Evolutionary conservation across 2,329 filamentous ascomycete genomes (phyloP), one percentile per base, ranked within the genome.

Genomic region (Chrysoporthe deuterocubensis): DNA sequence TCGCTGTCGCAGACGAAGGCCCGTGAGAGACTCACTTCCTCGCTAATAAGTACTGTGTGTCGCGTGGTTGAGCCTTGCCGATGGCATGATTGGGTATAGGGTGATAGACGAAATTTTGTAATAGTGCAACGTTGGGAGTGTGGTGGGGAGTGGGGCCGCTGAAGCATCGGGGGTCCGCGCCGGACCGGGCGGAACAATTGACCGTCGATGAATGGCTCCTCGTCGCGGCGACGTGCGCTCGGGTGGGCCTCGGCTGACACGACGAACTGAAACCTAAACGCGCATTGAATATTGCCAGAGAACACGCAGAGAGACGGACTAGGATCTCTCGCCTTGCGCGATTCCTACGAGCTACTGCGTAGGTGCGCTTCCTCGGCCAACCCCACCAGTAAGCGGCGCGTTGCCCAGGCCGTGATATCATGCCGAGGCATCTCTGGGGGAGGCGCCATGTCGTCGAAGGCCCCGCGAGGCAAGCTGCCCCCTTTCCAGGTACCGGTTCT

Each of bases 391-490:
- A 44, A 34, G 42, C 18, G 46, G 42, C 40, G 42, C 14, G 3
- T 46, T n/a, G 32, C 37, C 13, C 34, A 2, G 26, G 40, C 50
- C 42, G 43, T 65, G 52, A 52, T 62, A 26, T 57, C 62, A 56
- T 63, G 68, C 68, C 68, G 65, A 67, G 68, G 68, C 42, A 69
- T 37, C 18, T 52, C 21, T 21, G 8, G 26, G 44, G 42, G 59
- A 52, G 42, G n/a, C 16, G 42, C 11, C 5, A n/a, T 43, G 32
- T 26, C 16, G 58, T 34, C 3, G 50, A 14, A 16, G 32, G 5
- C 4, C 4, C 50, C 48, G 8, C 26, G 13, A 16, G 6, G 32
- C 5, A 5, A 54, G 4, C 50, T 34, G 13, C 13, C 26, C 32
- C 16, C 16, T 4, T 54, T 32, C 26, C 3, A 32, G 14, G 13